Conservation (phyloP, 2,329 filamentous ascomycete species). For the Botrytis tulipae region DNA sequence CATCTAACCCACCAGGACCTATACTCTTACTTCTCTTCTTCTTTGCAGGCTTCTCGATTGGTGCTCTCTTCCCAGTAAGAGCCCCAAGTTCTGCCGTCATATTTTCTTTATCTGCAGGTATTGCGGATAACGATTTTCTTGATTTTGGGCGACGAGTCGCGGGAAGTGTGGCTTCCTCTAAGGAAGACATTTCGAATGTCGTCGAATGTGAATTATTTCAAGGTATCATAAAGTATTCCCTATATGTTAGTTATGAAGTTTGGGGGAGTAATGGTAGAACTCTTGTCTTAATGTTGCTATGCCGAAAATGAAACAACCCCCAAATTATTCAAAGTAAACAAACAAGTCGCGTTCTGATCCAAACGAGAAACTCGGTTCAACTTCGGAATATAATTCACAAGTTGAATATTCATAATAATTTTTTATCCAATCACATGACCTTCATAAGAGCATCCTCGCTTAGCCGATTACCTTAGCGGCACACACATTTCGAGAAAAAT, state of each 20-base stretch:
- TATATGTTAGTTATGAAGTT: slow-evolving; percentile 14
- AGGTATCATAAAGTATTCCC: not conserved
- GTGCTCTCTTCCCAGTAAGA: slow-evolving; percentile 33
- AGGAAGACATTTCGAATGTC: slow-evolving; percentile 41
- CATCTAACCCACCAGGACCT: slow-evolving; percentile 85
- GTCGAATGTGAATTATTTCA: not conserved
- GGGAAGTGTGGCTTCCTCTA: slow-evolving; percentile 51
- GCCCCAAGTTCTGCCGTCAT: slow-evolving; percentile 64
- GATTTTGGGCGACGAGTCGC: slow-evolving; percentile 52
- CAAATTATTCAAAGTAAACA: slow-evolving; percentile 25
- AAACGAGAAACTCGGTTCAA: not conserved
- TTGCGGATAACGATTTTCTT: slow-evolving; percentile 70
- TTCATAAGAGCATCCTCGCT: slow-evolving; percentile 22
- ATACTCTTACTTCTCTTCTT: slow-evolving; percentile 94
- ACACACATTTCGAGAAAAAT: slow-evolving; percentile 25
- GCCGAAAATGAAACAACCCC: slow-evolving; percentile 26
- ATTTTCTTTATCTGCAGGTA: slow-evolving; percentile 74
- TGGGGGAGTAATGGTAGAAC: slow-evolving; percentile 18
- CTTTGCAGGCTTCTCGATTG: slow-evolving; percentile 41
- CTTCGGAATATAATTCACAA: not conserved
- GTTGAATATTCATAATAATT: not conserved
- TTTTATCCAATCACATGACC: slow-evolving; percentile 11
- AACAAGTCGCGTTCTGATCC: slow-evolving; percentile 17
- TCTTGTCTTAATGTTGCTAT: slow-evolving; percentile 26
- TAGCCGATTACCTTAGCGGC: slow-evolving; percentile 25